phyloP scores from a whole-genome alignment of 805 yeast species.

The Vanderwaltozyma verrucispora region DNA sequence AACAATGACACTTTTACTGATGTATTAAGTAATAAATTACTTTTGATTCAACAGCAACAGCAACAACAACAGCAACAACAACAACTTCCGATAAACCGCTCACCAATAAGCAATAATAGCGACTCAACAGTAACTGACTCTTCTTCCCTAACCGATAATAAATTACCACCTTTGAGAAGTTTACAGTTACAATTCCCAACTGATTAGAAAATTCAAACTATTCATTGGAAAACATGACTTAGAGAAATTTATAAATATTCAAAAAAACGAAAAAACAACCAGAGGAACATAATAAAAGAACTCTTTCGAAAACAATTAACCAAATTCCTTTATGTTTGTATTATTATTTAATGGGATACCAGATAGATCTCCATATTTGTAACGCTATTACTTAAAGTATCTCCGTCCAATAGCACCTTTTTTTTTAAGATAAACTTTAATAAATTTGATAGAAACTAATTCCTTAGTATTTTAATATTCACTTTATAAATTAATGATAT shows the following conservation, averaged over 20 bases:
- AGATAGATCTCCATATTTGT: too few species aligned
- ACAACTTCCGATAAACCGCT: too few species aligned
- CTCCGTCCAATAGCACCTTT: too few species aligned
- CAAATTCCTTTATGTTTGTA: too few species aligned
- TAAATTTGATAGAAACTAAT: background rate
- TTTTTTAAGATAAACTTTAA: background rate
- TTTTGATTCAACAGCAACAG: conserved; percentile 16
- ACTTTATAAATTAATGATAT: too few species aligned
- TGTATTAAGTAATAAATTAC: conserved; percentile 11
- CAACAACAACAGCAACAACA: conserved; percentile 5
- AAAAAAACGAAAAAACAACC: background rate
- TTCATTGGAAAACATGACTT: too few species aligned
- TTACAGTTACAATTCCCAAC: conserved; percentile 23
- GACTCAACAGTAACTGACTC: background rate
- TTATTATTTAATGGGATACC: too few species aligned
- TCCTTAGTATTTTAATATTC: background rate
- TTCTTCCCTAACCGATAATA: background rate
- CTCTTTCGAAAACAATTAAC: too few species aligned
- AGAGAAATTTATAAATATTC: background rate
- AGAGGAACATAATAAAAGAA: too few species aligned
- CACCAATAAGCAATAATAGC: background rate
- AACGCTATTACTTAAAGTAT: too few species aligned
- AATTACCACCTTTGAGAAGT: conserved; percentile 26
- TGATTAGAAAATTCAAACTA: too few species aligned
- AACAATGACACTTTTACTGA: conserved; percentile 1